Evolutionary conservation across 306 rosid species (phyloP).

Genomic region (Citrullus colocynthis): DNA sequence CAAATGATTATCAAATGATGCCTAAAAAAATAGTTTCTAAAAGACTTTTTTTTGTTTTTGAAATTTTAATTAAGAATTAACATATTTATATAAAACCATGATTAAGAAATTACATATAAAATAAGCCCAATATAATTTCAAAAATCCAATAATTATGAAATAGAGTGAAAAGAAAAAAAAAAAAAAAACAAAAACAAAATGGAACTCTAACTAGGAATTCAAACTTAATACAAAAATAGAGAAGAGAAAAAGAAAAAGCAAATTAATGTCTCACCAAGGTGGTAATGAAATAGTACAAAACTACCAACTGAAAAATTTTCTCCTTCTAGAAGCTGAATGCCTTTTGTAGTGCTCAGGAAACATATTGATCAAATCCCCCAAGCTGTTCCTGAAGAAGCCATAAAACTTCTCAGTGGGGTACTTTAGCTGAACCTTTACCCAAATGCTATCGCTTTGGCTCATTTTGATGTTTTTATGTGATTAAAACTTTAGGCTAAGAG

Average conservation of each 20-base stretch:
- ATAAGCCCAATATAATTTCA: too few relatives aligned
- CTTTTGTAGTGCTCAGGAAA: conserved; percentile 4
- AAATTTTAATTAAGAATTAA: too few relatives aligned
- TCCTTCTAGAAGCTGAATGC: conserved; percentile 5
- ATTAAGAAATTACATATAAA: too few relatives aligned
- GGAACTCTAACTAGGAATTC: too few relatives aligned
- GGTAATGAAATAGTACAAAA: neutral
- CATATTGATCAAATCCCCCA: conserved; percentile 7
- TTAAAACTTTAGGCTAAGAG: neutral
- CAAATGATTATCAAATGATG: too few relatives aligned
- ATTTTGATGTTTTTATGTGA: neutral
- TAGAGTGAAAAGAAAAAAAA: too few relatives aligned
- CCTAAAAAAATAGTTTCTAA: too few relatives aligned
- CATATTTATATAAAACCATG: too few relatives aligned
- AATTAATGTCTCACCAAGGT: neutral
- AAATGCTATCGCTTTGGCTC: conserved; percentile 1
- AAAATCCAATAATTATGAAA: too few relatives aligned
- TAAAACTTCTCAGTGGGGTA: neutral
- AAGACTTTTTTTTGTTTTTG: too few relatives aligned
- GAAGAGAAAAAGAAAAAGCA: neutral
- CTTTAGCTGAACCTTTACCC: conserved; percentile 11
- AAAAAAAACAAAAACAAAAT: too few relatives aligned
- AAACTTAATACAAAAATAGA: too few relatives aligned
- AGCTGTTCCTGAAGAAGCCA: conserved; percentile 10
- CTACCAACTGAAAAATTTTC: neutral